phyloP scores from a whole-genome alignment of 2,329 filamentous ascomycete genomes.

The Chlorencoelia australis region DNA sequence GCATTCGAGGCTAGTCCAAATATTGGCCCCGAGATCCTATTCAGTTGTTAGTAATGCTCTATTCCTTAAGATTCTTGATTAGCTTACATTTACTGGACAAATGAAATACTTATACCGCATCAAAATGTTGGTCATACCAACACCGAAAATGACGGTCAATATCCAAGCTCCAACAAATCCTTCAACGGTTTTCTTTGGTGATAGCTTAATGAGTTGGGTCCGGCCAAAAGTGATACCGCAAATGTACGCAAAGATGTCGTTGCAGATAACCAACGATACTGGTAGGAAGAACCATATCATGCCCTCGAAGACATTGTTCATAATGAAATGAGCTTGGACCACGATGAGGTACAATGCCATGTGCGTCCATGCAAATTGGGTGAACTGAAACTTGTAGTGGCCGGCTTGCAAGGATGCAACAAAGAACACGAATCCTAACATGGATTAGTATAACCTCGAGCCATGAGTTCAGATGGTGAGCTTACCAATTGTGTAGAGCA shows the following conservation, averaged over 20 bases:
- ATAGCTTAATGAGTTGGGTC: constrained; percentile 94
- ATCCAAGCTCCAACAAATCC: constrained; percentile 95
- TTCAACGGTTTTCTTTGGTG: constrained; percentile 98
- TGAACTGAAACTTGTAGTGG: constrained; percentile 97
- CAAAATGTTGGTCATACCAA: constrained; percentile 71
- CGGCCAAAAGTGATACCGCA: constrained; percentile 95
- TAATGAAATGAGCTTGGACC: constrained; percentile 96
- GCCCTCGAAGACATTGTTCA: constrained; percentile 99
- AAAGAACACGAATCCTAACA: constrained; percentile 89
- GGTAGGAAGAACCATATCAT: constrained; percentile 99
- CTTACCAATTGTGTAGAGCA: constrained; percentile 92
- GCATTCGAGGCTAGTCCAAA: constrained; percentile 85
- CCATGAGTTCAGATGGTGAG: background rate
- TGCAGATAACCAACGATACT: constrained; percentile 89
- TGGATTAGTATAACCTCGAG: constrained; percentile 21
- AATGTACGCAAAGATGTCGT: constrained; percentile 97
- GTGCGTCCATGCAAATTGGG: constrained; percentile 98
- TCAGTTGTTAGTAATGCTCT: constrained; percentile 9
- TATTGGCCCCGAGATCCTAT: constrained; percentile 77
- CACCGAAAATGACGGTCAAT: constrained; percentile 81
- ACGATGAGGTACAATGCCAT: constrained; percentile 98
- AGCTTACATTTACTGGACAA: constrained; percentile 76
- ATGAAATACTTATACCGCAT: constrained; percentile 95
- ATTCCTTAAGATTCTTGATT: background rate
- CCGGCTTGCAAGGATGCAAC: constrained; percentile 89